Evolutionary conservation across 306 rosid species (phyloP), one percentile per base, ranked within the genome.

Genomic region (Acmispon strigosus): DNA sequence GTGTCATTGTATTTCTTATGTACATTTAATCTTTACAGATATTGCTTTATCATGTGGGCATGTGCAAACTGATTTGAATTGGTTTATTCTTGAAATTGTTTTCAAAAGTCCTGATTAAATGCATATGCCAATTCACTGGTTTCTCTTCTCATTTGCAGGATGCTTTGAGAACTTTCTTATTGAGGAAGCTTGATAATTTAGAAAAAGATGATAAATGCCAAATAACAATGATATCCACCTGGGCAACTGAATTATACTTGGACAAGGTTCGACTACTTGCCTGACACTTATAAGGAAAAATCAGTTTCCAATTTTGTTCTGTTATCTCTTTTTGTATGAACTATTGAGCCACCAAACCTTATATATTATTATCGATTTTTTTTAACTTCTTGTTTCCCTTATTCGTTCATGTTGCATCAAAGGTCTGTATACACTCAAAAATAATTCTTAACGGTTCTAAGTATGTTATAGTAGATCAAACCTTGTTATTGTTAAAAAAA

Each of bases 221-320:
- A 75, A 87, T 94, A 87, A 94, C 98, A 72, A 94, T 94, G 98
- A 91, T 94, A 78, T 90, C 98, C 79, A 90, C 98, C 15, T 94
- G 97, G 97, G 64, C 96, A 74, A 89, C 97, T 80, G 98, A 94
- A 68, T 84, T 94, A 77, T 94, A 90, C 86, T 74, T 94, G 90
- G 98, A 94, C 77, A 90, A 94, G 97, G 98, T 93, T 81, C 66
- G 55, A 52, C 69, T 73, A 29, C 53, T 71, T 77, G 47, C 79
- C 16, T 72, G 42, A 13, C 70, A 37, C 53, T 78, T 83, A 75
- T 50, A 74, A 76, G 75, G 70, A 72, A 43, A 61, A 66, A 70
- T 44, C 79, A 2, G 48, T 54, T 74, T 44, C 51, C 52, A 18
- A 61, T 16, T 64, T 66, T 34, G 22, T 67, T 64, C 54, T 20